Base-by-base conservation (phyloP, 345 rosid species). In the Tarenaya hassleriana region DNA sequence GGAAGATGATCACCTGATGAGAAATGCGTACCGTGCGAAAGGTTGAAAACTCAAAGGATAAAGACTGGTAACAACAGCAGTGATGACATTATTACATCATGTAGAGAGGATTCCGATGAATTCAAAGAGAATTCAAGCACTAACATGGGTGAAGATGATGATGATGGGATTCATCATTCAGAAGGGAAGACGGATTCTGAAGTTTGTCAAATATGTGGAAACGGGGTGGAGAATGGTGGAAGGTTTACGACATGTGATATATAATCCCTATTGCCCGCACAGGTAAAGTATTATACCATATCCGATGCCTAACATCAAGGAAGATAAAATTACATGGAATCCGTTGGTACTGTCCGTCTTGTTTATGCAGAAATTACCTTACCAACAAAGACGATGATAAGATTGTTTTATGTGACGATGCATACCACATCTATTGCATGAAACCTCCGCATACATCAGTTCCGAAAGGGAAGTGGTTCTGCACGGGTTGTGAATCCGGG, bases 271-370 rank as follows among this genome's bases (percentile, higher is more conserved):
- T 63, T 92, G 98, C 58, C 72, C 75, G 10, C 56, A 59, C 62
- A 80, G 76, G 75, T 75, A 75, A n/a, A n/a, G n/a, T n/a, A n/a
- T n/a, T n/a, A 58, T 92, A 77, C 69, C 98, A 88, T 61, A 73
- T 52, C 47, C 76, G 95, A 56, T 92, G 98, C 76, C 64, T 92
- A 68, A 83, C 94, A 9, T 50, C 37, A 0, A 78, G 71, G 71
- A 88, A 81, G 71, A 63, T 82, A 46, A 73, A 73, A 66, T 56
- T 69, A 7, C 73, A 74, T 27, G 82, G 94, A 55, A 72, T 73
- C 34, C 62, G 58, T 43, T 92, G 98, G 98, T 86, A 79, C 56
- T 92, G 98, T 66, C 94, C 98, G 20, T 85, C 97, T 15, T 92
- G 95, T 66, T 62, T 82, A 15, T 85, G 89, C 49, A 67, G 80